These are phyloP conservation scores for Cercospora zeae-maydis DNA, from an alignment of 2,329 filamentous ascomycete species.

Conservation along the genomic window DNA sequence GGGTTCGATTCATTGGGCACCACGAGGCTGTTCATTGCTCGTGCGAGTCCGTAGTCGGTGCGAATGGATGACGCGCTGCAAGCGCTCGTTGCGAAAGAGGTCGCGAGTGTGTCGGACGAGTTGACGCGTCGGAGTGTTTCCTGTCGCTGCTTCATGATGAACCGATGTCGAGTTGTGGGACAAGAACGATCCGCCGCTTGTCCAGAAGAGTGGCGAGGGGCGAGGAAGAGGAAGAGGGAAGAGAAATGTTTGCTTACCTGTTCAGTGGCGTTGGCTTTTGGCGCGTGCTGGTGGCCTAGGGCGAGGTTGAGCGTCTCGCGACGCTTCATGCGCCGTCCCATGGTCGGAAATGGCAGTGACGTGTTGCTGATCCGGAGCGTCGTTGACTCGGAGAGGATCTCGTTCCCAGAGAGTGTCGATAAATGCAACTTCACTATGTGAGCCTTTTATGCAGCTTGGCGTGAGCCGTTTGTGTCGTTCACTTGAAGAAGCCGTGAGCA, in stretches of 20 bases:
- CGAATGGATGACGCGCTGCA: constrained; percentile 8
- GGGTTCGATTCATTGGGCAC: constrained; percentile 12
- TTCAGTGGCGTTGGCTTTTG: neutral
- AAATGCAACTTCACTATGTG: neutral
- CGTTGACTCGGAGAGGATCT: neutral
- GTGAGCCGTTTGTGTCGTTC: neutral
- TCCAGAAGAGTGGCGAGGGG: neutral
- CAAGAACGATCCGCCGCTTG: neutral
- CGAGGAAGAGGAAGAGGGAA: neutral
- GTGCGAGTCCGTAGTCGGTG: constrained; percentile 14
- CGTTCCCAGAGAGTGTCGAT: neutral
- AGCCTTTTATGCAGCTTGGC: neutral
- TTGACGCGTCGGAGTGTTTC: neutral
- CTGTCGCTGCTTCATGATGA: neutral
- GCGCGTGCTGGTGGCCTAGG: neutral
- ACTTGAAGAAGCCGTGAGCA: neutral
- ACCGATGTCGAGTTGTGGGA: neutral
- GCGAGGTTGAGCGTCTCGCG: neutral
- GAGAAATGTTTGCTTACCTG: constrained; percentile 2
- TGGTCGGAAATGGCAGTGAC: neutral
- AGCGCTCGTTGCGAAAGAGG: constrained; percentile 9
- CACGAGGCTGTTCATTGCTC: constrained; percentile 10
- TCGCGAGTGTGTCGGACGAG: neutral
- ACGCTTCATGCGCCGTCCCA: neutral
- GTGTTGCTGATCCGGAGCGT: neutral